These are phyloP conservation scores for Cucurbitaria berberidis DNA, from an alignment of 2,329 filamentous ascomycete genomes.

Conservation along the genomic window DNA sequence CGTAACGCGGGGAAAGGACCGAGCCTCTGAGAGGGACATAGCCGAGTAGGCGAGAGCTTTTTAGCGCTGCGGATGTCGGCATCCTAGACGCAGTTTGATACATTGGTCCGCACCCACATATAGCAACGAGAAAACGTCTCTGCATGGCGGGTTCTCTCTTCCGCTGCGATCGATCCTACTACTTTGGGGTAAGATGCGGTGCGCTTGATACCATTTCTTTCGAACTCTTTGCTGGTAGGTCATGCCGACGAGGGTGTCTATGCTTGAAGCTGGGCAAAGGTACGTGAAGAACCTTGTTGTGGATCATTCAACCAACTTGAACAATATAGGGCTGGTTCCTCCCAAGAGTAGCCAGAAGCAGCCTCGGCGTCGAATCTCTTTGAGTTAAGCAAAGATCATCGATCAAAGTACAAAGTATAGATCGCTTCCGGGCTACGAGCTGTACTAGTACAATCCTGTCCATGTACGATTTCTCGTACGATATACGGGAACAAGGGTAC, in stretches of 20 bases:
- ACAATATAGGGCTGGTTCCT: no score
- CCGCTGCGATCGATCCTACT: slow-evolving; percentile 18
- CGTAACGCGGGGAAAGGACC: not conserved
- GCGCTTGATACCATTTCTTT: no score
- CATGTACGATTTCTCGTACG: no score
- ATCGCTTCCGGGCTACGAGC: no score
- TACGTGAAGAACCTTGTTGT: no score
- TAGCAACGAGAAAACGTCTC: not conserved
- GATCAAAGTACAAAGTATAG: no score
- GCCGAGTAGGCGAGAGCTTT: not conserved
- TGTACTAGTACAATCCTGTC: no score
- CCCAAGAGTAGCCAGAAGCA: no score
- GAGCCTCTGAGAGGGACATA: not conserved
- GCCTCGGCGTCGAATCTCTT: no score
- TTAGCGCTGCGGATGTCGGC: not conserved
- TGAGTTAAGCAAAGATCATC: no score
- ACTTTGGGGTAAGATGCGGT: slow-evolving; percentile 7
- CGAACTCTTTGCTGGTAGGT: not conserved
- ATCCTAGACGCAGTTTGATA: not conserved
- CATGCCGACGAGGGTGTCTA: not conserved
- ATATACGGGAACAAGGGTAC: not conserved
- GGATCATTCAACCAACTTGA: no score
- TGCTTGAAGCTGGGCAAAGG: not conserved
- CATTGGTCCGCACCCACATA: not conserved
- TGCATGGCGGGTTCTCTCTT: slow-evolving; percentile 7